Evolutionary conservation across 2,329 filamentous ascomycete genomes (phyloP).

Genomic region (Pseudogymnoascus sp.): DNA sequence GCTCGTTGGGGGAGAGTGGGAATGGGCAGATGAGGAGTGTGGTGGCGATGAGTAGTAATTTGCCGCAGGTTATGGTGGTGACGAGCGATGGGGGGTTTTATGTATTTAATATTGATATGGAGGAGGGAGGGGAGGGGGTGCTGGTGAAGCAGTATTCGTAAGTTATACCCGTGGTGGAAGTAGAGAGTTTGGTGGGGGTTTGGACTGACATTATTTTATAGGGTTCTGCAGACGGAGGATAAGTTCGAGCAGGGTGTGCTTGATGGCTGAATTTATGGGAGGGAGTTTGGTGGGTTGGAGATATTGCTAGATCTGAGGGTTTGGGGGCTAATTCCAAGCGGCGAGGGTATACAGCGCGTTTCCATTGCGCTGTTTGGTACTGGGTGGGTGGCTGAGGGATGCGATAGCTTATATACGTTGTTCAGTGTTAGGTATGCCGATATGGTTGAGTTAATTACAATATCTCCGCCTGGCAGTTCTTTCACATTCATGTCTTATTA

Average conservation of each 20-base stretch:
- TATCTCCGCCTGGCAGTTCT: background rate
- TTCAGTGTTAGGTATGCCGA: background rate
- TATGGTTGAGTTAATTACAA: background rate
- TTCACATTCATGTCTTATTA: background rate
- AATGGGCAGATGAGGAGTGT: slow-evolving; percentile 72
- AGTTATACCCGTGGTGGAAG: slow-evolving; percentile 35
- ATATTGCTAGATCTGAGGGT: background rate
- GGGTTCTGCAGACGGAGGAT: background rate
- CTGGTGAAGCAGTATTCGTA: slow-evolving; percentile 90
- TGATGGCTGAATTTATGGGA: background rate
- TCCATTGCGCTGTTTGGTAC: background rate
- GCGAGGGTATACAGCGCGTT: background rate
- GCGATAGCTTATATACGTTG: background rate
- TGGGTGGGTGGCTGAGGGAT: background rate
- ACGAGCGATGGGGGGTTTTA: slow-evolving; percentile 95
- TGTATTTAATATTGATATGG: slow-evolving; percentile 91
- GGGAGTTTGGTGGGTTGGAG: background rate
- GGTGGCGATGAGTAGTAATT: slow-evolving; percentile 94
- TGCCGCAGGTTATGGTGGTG: slow-evolving; percentile 95
- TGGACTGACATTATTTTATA: background rate
- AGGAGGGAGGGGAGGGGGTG: slow-evolving; percentile 86
- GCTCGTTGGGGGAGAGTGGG: slow-evolving; percentile 32
- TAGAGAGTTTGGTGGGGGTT: background rate
- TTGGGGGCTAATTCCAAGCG: background rate
- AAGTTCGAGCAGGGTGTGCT: slow-evolving; percentile 5